Evolutionary conservation across 495 filamentous ascomycete species (phyloP).

Genomic region (Bombardia bombarda): DNA sequence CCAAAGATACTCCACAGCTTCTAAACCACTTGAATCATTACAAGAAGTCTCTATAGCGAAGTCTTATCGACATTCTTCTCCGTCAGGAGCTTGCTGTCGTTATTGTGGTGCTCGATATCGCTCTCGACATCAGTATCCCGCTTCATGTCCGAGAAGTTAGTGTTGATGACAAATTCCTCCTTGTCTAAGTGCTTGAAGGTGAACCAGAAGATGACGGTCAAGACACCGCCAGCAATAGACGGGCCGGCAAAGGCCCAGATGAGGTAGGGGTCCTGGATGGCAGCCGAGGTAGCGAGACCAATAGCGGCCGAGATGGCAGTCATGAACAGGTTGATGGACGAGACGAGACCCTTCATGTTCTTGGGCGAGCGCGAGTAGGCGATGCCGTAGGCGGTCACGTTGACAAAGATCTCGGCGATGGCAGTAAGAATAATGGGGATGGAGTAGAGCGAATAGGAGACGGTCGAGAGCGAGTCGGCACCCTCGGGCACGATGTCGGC

Average conservation of each 20-base stretch:
- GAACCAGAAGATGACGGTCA: conserved; percentile 40
- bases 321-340: conserved; percentile 51
- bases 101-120: conserved; percentile 27
- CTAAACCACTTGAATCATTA: too few relatives aligned
- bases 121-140: conserved; percentile 31
- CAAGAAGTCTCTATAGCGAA: too few relatives aligned
- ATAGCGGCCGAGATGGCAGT: conserved; percentile 49
- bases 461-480: conserved; percentile 35
- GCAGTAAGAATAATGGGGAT: conserved; percentile 43
- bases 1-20: too few relatives aligned
- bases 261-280: conserved; percentile 52
- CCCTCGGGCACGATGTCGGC: conserved; percentile 23
- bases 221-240: conserved; percentile 33
- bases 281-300: conserved; percentile 47
- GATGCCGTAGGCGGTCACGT: conserved; percentile 61
- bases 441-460: conserved; percentile 33
- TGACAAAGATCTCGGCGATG: conserved; percentile 60
- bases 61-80: not conserved
- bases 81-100: not conserved
- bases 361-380: conserved; percentile 62
- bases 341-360: conserved; percentile 60
- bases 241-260: conserved; percentile 46
- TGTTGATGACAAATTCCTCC: conserved; percentile 35
- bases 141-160: conserved; percentile 28
- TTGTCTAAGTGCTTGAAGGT: conserved; percentile 37